These are phyloP conservation scores for Myxozyma lipomycoides DNA, from an alignment of 805 yeast genomes.

Conservation along the genomic window DNA sequence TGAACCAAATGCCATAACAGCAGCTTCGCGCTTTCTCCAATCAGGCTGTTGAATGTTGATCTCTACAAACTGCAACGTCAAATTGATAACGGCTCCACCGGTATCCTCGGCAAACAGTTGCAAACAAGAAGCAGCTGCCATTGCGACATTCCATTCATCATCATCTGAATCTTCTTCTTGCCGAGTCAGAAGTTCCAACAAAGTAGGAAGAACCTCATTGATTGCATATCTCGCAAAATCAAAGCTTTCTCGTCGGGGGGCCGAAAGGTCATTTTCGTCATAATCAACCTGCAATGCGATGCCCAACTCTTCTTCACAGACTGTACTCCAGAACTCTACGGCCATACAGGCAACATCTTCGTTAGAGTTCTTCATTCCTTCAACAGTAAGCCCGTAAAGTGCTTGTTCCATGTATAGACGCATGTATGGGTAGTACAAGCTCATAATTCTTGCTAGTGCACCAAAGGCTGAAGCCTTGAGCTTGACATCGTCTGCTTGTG, in stretches of 20 bases:
- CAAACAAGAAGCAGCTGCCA: conserved; percentile 98
- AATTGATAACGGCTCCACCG: conserved; percentile 79
- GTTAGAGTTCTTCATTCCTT: conserved; percentile 82
- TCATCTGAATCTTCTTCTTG: conserved; percentile 87
- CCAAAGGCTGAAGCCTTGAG: conserved; percentile 94
- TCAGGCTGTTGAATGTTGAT: conserved; percentile 54
- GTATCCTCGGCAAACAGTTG: conserved; percentile 90
- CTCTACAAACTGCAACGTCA: conserved; percentile 80
- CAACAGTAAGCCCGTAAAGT: conserved; percentile 77
- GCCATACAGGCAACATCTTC: conserved; percentile 96
- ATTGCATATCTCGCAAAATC: conserved; percentile 85
- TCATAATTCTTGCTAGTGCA: conserved; percentile 88
- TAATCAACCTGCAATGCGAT: conserved; percentile 52
- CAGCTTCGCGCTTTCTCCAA: conserved; percentile 94
- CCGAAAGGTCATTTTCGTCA: conserved; percentile 39
- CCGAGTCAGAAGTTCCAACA: conserved; percentile 71
- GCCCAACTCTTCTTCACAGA: conserved; percentile 95
- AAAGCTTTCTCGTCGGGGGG: conserved; percentile 50
- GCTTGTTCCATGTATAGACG: conserved; percentile 97
- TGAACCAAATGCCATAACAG: conserved; percentile 98
- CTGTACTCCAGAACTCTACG: conserved; percentile 98
- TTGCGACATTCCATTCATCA: conserved; percentile 95
- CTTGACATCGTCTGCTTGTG: conserved; percentile 79
- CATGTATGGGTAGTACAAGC: conserved; percentile 84
- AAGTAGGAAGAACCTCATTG: conserved; percentile 80